A percentile compares a stretch with the other conserved stretches of the same genome.
Conservation (phyloP, 371 early-diverging fungal genomes). For the Fennellomyces sp. region DNA sequence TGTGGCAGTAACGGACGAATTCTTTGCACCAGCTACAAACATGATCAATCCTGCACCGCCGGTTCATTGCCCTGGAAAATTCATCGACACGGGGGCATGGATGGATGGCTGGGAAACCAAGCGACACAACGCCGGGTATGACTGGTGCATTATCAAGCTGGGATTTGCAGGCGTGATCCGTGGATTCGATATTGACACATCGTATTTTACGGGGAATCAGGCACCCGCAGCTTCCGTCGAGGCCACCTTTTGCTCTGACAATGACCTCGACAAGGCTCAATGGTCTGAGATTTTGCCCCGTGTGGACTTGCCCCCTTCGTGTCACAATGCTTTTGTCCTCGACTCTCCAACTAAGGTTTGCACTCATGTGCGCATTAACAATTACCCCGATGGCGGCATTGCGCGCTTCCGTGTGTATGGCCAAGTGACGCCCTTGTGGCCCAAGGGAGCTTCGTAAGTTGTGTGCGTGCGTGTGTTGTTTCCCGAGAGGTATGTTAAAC, state of each 20-base stretch:
- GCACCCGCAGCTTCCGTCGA: slow-evolving; percentile 78
- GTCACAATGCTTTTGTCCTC: slow-evolving; percentile 74
- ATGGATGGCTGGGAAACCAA: slow-evolving; percentile 93
- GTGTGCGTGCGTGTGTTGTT: not conserved
- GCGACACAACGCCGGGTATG: slow-evolving; percentile 80
- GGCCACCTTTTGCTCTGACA: slow-evolving; percentile 60
- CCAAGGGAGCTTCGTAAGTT: slow-evolving; percentile 48
- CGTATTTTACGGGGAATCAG: slow-evolving; percentile 89
- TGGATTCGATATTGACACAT: slow-evolving; percentile 90
- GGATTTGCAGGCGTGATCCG: slow-evolving; percentile 81
- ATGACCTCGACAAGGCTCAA: slow-evolving; percentile 43
- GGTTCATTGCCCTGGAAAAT: slow-evolving; percentile 62
- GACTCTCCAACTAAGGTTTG: slow-evolving; percentile 51
- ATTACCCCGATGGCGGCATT: slow-evolving; percentile 94
- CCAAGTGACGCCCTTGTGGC: slow-evolving; percentile 71
- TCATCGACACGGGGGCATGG: slow-evolving; percentile 76
- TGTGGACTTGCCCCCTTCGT: slow-evolving; percentile 62
- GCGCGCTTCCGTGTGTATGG: slow-evolving; percentile 88
- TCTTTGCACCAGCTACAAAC: slow-evolving; percentile 83
- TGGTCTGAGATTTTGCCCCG: slow-evolving; percentile 82
- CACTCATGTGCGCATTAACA: slow-evolving; percentile 80
- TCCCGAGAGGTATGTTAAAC: not conserved
- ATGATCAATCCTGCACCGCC: slow-evolving; percentile 78
- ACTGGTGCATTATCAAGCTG: slow-evolving; percentile 87
- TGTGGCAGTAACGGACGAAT: slow-evolving; percentile 83